These are phyloP conservation scores for Achlya hypogyna DNA, from an alignment of 352 stramenopile genomes.

Conservation along the genomic window DNA sequence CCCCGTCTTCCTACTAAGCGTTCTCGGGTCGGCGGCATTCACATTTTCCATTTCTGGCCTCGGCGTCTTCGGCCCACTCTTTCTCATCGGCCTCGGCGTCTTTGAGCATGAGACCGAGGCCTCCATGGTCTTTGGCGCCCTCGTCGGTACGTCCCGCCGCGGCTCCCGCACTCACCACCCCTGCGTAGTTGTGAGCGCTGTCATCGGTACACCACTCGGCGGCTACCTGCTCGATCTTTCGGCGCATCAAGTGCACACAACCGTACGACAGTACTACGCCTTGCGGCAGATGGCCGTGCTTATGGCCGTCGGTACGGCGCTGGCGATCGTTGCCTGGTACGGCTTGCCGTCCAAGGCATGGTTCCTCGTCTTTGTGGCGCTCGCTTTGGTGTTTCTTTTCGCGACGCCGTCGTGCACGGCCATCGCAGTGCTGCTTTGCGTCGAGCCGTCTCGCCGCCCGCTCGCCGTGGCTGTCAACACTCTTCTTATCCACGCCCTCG, in stretches of 20 bases:
- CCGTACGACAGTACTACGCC: conserved; percentile 38
- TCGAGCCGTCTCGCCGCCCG: conserved; percentile 74
- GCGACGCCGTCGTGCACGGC: conserved; percentile 71
- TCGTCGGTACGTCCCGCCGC: conserved; percentile 32
- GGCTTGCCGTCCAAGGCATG: conserved; percentile 34
- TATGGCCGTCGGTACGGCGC: conserved; percentile 34
- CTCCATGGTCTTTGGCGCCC: conserved; percentile 81
- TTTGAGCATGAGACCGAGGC: conserved; percentile 78
- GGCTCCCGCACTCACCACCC: neutral
- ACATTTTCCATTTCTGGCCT: conserved; percentile 83
- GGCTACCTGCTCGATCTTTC: conserved; percentile 66
- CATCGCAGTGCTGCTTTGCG: conserved; percentile 85
- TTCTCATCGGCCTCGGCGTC: conserved; percentile 85
- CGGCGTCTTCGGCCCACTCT: conserved; percentile 79
- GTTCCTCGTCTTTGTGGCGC: conserved; percentile 60
- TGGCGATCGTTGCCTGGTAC: conserved; percentile 59
- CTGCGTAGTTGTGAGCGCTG: conserved; percentile 49
- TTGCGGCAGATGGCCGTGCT: conserved; percentile 59
- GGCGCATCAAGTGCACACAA: conserved; percentile 28
- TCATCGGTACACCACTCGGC: conserved; percentile 82
- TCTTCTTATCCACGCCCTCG: conserved; percentile 87
- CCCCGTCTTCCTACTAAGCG: conserved; percentile 69
- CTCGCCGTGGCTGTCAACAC: conserved; percentile 89
- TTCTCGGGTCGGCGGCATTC: conserved; percentile 80
- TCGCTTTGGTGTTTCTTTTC: conserved; percentile 74